Evolutionary conservation across 2,329 filamentous ascomycete genomes (phyloP).

Genomic region (Colletotrichum lupini): DNA sequence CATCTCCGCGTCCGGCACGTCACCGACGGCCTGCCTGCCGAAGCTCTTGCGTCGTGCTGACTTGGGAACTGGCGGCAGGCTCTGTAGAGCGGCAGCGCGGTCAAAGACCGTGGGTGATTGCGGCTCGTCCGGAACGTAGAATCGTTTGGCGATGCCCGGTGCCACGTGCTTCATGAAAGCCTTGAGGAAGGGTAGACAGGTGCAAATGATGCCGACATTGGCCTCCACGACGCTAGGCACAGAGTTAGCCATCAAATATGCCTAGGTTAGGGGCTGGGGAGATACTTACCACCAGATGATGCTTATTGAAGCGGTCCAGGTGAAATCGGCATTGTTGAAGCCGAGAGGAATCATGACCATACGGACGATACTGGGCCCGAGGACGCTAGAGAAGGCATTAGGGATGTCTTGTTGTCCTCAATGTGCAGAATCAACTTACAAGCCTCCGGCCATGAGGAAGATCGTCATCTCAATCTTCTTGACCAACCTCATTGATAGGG

Average conservation of each 20-base stretch:
- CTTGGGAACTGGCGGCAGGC: conserved; percentile 3
- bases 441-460: conserved; percentile 34
- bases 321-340: conserved; percentile 27
- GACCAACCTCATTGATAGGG: conserved; percentile 11
- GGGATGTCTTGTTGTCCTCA: accelerated
- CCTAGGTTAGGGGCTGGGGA: neutral
- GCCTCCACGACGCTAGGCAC: conserved; percentile 25
- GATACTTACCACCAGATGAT: conserved; percentile 32
- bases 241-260: neutral
- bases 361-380: conserved; percentile 32
- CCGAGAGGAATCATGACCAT: conserved; percentile 31
- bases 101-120: conserved; percentile 23
- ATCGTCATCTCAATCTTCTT: conserved; percentile 35
- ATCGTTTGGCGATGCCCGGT: neutral
- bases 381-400: conserved; percentile 18
- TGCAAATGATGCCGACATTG: conserved; percentile 34
- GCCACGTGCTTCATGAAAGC: conserved; percentile 18
- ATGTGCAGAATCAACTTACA: conserved; percentile 3
- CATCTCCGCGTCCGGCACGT: neutral
- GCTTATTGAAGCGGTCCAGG: conserved; percentile 33
- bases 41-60: conserved; percentile 11
- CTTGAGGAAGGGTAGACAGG: conserved; percentile 33
- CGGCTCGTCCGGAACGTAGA: neutral
- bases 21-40: conserved; percentile 2
- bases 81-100: conserved; percentile 22